Evolutionary conservation across 148 eudicot species (phyloP).

Genomic region (Chenopodium suecicum): DNA sequence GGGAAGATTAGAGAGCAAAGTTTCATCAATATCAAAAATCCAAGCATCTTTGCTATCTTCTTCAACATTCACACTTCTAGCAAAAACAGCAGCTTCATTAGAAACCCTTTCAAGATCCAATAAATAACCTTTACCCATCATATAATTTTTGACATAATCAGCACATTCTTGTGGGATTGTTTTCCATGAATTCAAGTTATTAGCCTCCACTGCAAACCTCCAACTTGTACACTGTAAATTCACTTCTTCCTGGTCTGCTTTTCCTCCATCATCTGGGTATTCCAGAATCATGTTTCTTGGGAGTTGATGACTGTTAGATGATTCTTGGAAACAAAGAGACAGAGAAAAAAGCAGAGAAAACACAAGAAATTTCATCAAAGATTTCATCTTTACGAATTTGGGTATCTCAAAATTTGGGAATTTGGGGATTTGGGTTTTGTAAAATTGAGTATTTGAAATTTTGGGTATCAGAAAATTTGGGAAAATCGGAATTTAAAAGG

Average conservation of each 20-base stretch:
- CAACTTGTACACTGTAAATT: slow-evolving; percentile 62
- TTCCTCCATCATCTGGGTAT: slow-evolving; percentile 34
- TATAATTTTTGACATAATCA: slow-evolving; percentile 65
- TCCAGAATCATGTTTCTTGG: slow-evolving; percentile 60
- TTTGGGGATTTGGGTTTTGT: not conserved
- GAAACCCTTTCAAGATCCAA: slow-evolving; percentile 65
- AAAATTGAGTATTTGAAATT: not conserved
- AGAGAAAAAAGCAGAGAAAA: slow-evolving; percentile 27
- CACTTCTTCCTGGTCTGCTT: slow-evolving; percentile 5
- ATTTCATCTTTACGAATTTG: slow-evolving; percentile 7
- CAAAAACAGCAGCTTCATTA: slow-evolving; percentile 54
- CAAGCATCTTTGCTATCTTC: slow-evolving; percentile 70
- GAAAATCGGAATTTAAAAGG: not conserved
- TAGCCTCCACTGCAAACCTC: slow-evolving; percentile 81
- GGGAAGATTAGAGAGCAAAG: slow-evolving; percentile 87
- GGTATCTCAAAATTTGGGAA: slow-evolving; percentile 10
- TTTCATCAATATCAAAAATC: slow-evolving; percentile 95
- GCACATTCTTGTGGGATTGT: slow-evolving; percentile 71
- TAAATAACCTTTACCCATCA: slow-evolving; percentile 49
- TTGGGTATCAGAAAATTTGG: not conserved
- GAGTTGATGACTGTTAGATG: slow-evolving; percentile 26
- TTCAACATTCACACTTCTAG: slow-evolving; percentile 41
- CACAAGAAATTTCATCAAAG: slow-evolving; percentile 24
- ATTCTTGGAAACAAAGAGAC: slow-evolving; percentile 28
- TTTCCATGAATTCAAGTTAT: slow-evolving; percentile 82